Base-by-base conservation (phyloP, 305 asterid species). In the Fraxinus floribunda region DNA sequence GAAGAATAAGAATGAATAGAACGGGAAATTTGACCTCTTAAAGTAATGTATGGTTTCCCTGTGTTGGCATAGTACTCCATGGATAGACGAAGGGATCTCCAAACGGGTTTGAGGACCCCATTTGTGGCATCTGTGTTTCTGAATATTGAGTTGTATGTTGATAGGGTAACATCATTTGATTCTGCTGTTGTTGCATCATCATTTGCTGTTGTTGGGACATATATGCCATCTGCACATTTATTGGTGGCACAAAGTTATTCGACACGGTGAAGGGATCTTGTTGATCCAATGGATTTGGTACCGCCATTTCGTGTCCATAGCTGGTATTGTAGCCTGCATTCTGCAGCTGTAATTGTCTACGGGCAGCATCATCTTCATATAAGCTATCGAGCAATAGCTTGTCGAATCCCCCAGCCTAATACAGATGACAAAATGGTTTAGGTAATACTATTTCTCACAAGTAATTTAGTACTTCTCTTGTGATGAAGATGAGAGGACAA, bases 401-500 rank as follows among this genome's bases (percentile, higher is more conserved):
- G 91, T 93, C 87, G 77, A 95, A 95, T 5, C 98, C 98, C 24
- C 98, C 98, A 2, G 86, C 98, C 98, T 94, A 87, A 44, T 39
- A 72, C 24, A 70, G 36, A 41, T 46, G 13, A 22, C 13, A 18
- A 32, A 32, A 82, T 13, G 24, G 44, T 66, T 62, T 62, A 7
- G 13, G 46, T 9, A 39, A 39, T 39, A 39, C 46, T 39, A 39
- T 39, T 39, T 39, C 46, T 39, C 46, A 39, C 46, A 8, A 39
- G 46, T 39, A 39, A 39, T 39, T 39, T 39, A 39, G 46, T 8
- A 39, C 46, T 39, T 39, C 46, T 39, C 46, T 39, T 39, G 46
- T 39, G 46, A 39, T 1, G 20, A 8, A 6, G 76, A 66, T 72
- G 34, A 85, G 81, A 26, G 35, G 41, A 82, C 76, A 39, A 22